phyloP scores from a whole-genome alignment of 345 rosid genomes.

The Mangifera indica region DNA sequence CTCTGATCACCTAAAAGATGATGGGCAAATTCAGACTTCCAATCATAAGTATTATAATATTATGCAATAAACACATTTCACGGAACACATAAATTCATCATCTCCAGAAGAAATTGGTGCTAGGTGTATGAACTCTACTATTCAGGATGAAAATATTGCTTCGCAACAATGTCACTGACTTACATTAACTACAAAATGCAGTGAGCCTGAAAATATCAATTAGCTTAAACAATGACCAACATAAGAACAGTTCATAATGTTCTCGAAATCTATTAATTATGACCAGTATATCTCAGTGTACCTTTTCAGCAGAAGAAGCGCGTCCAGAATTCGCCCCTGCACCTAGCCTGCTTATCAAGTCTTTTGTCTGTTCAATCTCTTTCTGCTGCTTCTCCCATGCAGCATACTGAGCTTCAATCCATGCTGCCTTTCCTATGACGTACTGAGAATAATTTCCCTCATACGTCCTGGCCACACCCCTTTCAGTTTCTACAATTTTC shows the following conservation, averaged over 20 bases:
- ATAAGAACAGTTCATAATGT: background rate
- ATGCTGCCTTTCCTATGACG: conserved; percentile 63
- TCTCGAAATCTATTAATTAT: background rate
- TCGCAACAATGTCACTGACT: background rate
- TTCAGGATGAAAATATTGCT: background rate
- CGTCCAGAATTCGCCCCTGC: conserved; percentile 91
- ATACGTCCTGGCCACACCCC: conserved; percentile 86
- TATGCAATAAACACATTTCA: background rate
- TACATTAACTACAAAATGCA: background rate
- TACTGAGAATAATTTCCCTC: conserved; percentile 91
- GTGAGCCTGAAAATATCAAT: background rate
- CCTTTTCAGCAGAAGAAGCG: conserved; percentile 97
- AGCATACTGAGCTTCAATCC: conserved; percentile 70
- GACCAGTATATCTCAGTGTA: conserved; percentile 15
- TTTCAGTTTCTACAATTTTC: conserved; percentile 92
- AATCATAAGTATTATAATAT: background rate
- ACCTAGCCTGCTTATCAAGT: conserved; percentile 68
- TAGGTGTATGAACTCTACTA: background rate
- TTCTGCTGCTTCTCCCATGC: conserved; percentile 94
- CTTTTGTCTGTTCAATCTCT: conserved; percentile 81
- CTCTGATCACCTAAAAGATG: background rate
- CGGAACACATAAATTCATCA: background rate
- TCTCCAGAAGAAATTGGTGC: background rate
- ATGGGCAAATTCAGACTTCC: background rate
- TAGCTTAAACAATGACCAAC: conserved; percentile 1